A percentile compares a stretch with the other conserved stretches of the same genome.
Conservation (phyloP, 306 rosid species). For the Prunus campanulata region DNA sequence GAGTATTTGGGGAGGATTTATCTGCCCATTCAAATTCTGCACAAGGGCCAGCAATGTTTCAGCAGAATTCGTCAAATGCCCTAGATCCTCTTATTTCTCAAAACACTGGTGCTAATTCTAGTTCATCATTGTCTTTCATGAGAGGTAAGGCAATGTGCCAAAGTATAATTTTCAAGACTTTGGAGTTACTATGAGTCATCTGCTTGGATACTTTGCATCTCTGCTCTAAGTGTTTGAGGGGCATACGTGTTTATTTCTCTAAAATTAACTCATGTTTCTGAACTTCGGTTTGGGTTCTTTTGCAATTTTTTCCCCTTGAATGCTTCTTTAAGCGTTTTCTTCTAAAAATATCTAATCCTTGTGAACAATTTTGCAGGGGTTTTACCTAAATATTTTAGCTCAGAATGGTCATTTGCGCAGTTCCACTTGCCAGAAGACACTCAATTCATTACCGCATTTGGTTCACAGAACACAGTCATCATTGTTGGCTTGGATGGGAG, state of each 20-base stretch:
- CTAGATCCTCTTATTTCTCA: slow-evolving; percentile 71
- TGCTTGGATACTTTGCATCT: slow-evolving; percentile 16
- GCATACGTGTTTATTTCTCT: not conserved
- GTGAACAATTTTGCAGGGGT: slow-evolving; percentile 49
- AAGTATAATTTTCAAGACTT: not conserved
- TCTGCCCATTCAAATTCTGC: slow-evolving; percentile 34
- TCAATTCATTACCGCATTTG: slow-evolving; percentile 78
- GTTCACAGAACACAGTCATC: slow-evolving; percentile 66
- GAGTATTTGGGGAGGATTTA: slow-evolving; percentile 65
- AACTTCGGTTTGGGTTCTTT: slow-evolving; percentile 16
- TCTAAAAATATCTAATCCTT: slow-evolving; percentile 5
- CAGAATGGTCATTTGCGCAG: slow-evolving; percentile 97
- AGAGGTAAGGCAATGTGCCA: slow-evolving; percentile 52
- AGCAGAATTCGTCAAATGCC: slow-evolving; percentile 75
- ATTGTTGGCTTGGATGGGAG: slow-evolving; percentile 90
- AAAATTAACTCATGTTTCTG: slow-evolving; percentile 18
- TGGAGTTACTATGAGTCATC: slow-evolving; percentile 6
- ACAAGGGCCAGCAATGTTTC: slow-evolving; percentile 54
- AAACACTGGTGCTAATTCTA: slow-evolving; percentile 73
- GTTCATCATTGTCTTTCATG: slow-evolving; percentile 89
- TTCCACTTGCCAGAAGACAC: slow-evolving; percentile 76
- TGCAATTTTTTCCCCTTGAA: not conserved
- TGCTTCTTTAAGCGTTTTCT: slow-evolving; percentile 9
- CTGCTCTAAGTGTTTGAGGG: not conserved
- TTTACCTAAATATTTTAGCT: slow-evolving; percentile 95